Conservation (phyloP, 2,329 filamentous ascomycete species). For the Trichoderma semiorbis region DNA sequence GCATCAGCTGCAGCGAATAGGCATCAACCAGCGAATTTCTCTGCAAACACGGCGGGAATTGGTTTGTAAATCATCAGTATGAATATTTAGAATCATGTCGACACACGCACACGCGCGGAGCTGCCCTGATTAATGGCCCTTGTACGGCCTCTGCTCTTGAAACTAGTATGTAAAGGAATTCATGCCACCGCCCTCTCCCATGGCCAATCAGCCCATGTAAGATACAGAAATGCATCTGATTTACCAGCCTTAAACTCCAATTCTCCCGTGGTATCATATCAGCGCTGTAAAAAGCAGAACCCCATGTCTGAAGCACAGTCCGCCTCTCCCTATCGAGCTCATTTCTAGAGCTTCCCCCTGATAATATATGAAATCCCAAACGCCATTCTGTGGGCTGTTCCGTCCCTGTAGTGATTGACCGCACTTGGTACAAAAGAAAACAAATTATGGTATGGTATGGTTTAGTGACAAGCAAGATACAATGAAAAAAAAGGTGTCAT, state of each 20-base stretch:
- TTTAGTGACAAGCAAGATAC: not conserved
- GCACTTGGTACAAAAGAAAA: not conserved
- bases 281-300: constrained; percentile 21
- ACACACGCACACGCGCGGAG: not conserved
- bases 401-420: not conserved
- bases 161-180: not conserved
- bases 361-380: constrained; percentile 17
- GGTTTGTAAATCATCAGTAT: not conserved
- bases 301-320: constrained; percentile 7
- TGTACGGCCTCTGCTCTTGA: not conserved
- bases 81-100: not conserved
- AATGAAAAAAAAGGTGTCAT: constrained; percentile 24
- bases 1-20: not conserved
- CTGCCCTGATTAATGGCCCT: not conserved
- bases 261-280: constrained; percentile 37
- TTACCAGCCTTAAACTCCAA: constrained; percentile 30
- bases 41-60: not conserved
- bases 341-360: not conserved
- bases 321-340: constrained; percentile 1
- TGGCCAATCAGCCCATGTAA: constrained; percentile 1
- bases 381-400: constrained; percentile 14
- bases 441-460: not conserved
- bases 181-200: not conserved
- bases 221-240: constrained; percentile 20
- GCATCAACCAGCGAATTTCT: not conserved